Evolutionary conservation across 495 filamentous ascomycete species (phyloP), one percentile per base, ranked within the genome.

Genomic region (Lasiosphaeria miniovina): DNA sequence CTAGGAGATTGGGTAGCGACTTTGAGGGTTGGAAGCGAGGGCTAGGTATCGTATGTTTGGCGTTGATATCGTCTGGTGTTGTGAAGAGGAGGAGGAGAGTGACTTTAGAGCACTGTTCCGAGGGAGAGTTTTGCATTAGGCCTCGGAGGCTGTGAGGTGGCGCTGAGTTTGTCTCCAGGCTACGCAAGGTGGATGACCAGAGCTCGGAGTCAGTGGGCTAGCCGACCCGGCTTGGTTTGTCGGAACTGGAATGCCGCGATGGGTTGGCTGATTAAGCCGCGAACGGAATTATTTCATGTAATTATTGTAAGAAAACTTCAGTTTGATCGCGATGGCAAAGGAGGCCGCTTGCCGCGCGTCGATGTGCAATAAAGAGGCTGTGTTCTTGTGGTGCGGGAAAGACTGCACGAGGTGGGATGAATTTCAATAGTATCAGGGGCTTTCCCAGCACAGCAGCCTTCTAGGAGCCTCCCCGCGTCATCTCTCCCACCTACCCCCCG

Each of bases 301-400:
- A 24, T 24, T 24, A 24, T 24, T 24, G 24, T 24, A 24, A 24
- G 24, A 24, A 24, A 24, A 24, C 24, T 24, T 24, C 1, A 24
- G 24, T 24, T 24, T 2, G 24, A 24, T 2, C 24, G 24, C 24
- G 24, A 24, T 34, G 10, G 11, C 5, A n/a, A 40, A 24, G 40
- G 35, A 45, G 46, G 41, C 41, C 41, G 41, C 14, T 32, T 35
- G 54, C 54, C 54, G 31, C 54, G 54, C 54, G 54, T 55, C 54
- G 41, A 24, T 2, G 24, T 24, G 24, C 24, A 24, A 24, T 41
- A 55, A 31, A 45, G 38, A 15, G 54, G 54, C 54, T 55, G 54
- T 35, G 54, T 9, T 46, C 43, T 14, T 14, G 43, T 14, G 43
- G 43, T 14, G 43, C 43, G 6, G 4, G 43, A n/a, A 11, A 46